Percentiles rank a stretch among this genome's conserved stretches.
Evolutionary conservation across 495 filamentous ascomycete genomes (phyloP).

Genomic region (Geopyxis carbonaria): DNA sequence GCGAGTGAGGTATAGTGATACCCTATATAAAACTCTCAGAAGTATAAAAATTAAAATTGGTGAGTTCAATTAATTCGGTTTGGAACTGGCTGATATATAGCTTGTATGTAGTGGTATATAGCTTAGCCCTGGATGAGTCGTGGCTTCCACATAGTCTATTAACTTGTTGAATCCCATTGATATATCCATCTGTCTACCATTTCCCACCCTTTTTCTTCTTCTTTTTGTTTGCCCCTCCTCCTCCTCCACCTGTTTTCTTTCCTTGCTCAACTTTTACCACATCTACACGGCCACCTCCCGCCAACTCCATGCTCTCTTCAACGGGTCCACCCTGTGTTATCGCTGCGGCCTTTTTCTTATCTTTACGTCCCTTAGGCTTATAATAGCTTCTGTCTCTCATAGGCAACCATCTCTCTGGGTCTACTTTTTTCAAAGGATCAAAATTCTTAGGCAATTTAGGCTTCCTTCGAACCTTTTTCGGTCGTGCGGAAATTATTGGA

Average conservation of each 20-base stretch:
- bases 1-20: no score
- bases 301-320: slow-evolving; percentile 45
- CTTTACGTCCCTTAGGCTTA: slow-evolving; percentile 76
- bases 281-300: slow-evolving; percentile 42
- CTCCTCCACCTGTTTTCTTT: slow-evolving; percentile 30
- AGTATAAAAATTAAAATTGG: no score
- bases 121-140: no score
- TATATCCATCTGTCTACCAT: slow-evolving; percentile 23
- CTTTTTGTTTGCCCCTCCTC: slow-evolving; percentile 38
- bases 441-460: slow-evolving; percentile 56
- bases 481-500: slow-evolving; percentile 26
- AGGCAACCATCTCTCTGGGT: slow-evolving; percentile 86
- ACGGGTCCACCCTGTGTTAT: slow-evolving; percentile 73
- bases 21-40: no score
- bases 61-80: no score
- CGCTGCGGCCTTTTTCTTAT: slow-evolving; percentile 48
- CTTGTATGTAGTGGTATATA: no score
- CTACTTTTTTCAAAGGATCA: slow-evolving; percentile 54
- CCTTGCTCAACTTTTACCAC: slow-evolving; percentile 36
- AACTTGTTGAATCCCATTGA: no score
- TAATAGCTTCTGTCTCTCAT: slow-evolving; percentile 76
- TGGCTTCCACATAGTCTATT: no score
- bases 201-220: slow-evolving; percentile 68
- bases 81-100: no score
- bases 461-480: slow-evolving; percentile 38